Evolutionary conservation across 2,329 filamentous ascomycete species (phyloP).

Genomic region (Ilyonectria robusta): DNA sequence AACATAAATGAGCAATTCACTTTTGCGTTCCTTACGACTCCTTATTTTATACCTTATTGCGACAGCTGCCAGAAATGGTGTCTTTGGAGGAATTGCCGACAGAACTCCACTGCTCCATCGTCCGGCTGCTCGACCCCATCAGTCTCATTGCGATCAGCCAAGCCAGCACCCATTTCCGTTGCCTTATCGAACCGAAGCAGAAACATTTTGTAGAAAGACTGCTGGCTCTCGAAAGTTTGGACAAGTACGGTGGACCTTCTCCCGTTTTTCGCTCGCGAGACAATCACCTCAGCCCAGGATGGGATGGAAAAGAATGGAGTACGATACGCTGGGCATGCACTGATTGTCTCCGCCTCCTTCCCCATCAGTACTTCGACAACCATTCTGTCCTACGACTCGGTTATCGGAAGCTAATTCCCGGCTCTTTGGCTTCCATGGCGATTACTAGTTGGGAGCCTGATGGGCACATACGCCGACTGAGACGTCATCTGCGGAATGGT

Average conservation of each 20-base stretch:
- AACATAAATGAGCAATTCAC: no score
- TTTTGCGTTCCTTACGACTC: no score
- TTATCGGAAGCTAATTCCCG: slow-evolving; percentile 31
- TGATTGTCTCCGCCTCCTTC: slow-evolving; percentile 31
- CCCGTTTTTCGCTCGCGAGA: slow-evolving; percentile 10
- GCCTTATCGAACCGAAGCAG: slow-evolving; percentile 25
- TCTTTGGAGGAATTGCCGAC: slow-evolving; percentile 10
- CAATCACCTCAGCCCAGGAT: slow-evolving; percentile 1
- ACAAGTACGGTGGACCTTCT: slow-evolving; percentile 19
- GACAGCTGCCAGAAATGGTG: background rate
- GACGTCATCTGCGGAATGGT: background rate
- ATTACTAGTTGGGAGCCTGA: slow-evolving; percentile 29
- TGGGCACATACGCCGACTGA: background rate
- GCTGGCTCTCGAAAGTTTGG: slow-evolving; percentile 11
- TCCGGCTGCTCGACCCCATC: slow-evolving; percentile 35
- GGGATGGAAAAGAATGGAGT: slow-evolving; percentile 1
- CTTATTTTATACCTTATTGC: no score
- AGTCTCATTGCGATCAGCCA: slow-evolving; percentile 34
- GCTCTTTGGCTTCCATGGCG: background rate
- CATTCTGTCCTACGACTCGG: slow-evolving; percentile 11
- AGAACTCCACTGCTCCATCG: slow-evolving; percentile 35
- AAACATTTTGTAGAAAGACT: slow-evolving; percentile 30
- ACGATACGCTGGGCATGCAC: slow-evolving; percentile 35
- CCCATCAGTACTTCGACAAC: slow-evolving; percentile 30
- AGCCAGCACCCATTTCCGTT: slow-evolving; percentile 25